Evolutionary conservation across 768 basidiomycete genomes (phyloP), one percentile per base, ranked within the genome.

Genomic region (Pleurotus sapidus): DNA sequence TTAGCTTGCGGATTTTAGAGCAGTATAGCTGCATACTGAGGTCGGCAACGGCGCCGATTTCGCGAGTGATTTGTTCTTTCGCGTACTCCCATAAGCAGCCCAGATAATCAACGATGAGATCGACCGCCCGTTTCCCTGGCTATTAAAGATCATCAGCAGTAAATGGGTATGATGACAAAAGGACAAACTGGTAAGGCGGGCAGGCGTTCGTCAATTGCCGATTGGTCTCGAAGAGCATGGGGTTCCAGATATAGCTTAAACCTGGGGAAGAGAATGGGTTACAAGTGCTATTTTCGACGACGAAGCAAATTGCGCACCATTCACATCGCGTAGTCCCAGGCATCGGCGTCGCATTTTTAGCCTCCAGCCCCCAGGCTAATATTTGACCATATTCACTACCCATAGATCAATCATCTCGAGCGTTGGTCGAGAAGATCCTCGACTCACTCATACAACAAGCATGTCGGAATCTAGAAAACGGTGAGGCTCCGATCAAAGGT

Each of bases 201-300:
- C 17, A 95, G 77, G 37, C 93, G 86, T 53, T 86, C 87, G 73
- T 95, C 91, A 27, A 91, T 68, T 1, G 81, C 68, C 24, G 78
- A 77, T 61, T 87, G 82, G 66, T 92, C 87, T 34, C 92, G 86
- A 46, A 94, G 75, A 0, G 84, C 90, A 54, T 82, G 82, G 2
- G 93, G 93, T 64, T 94, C 91, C 57, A 95, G 76, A 70, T 91
- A 92, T 51, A 95, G 74, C 66, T 95, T 95, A 77, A 94, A 95
- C 86, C 84, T 62, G 18, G 42, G 18, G n/a, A 49, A n/a, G 48
- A 11, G 45, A 25, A 34, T 11, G 9, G 30, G 1, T 34, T 55
- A 34, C 23, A 34, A n/a, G n/a, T 2, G 25, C 8, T 27, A 24
- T 30, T n/a, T 17, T 12, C 9, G 49, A 15, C 20, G 25, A 2